Percentiles rank a stretch among this genome's conserved stretches.
Evolutionary conservation across 2,329 filamentous ascomycete genomes (phyloP).

Genomic region (Alternaria consortialis): DNA sequence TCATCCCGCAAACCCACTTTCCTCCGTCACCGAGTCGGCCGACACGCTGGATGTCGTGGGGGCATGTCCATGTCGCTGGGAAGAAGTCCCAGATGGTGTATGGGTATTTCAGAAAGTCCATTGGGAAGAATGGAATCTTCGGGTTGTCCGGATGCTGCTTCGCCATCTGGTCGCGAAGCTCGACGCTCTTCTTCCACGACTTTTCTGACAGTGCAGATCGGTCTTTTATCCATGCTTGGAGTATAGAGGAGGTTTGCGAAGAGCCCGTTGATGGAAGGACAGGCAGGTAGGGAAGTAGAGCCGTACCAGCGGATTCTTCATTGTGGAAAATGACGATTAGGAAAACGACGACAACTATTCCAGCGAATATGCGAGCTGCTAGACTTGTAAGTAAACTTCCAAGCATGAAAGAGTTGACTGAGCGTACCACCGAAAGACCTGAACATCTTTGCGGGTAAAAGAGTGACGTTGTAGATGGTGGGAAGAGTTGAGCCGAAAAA

Average conservation of each 20-base stretch:
- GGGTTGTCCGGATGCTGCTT: conserved; percentile 38
- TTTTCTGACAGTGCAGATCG: conserved; percentile 43
- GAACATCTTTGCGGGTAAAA: conserved; percentile 21
- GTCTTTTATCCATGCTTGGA: conserved; percentile 37
- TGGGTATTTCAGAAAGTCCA: conserved; percentile 42
- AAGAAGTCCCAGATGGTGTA: conserved; percentile 49
- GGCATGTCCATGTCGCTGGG: conserved; percentile 45
- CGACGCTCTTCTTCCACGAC: conserved; percentile 42
- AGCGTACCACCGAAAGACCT: conserved; percentile 35
- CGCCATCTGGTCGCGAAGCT: conserved; percentile 40
- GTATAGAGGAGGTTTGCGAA: conserved; percentile 26
- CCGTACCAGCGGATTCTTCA: conserved; percentile 29
- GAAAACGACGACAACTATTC: conserved; percentile 34
- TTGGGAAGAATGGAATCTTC: conserved; percentile 43
- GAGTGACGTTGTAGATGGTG: conserved; percentile 3
- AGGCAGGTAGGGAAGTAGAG: conserved; percentile 36
- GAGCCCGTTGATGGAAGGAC: conserved; percentile 22
- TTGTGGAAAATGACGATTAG: conserved; percentile 39
- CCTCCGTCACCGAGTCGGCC: conserved; percentile 45
- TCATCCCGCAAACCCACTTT: conserved; percentile 50
- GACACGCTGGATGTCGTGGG: conserved; percentile 45
- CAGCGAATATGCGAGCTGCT: conserved; percentile 32
- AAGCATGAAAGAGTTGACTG: not conserved
- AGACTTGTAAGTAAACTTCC: conserved; percentile 9
- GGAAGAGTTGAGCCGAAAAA: conserved; percentile 5